Base-by-base conservation (phyloP, 2,329 filamentous ascomycete species). In the Penicillium sp. region DNA sequence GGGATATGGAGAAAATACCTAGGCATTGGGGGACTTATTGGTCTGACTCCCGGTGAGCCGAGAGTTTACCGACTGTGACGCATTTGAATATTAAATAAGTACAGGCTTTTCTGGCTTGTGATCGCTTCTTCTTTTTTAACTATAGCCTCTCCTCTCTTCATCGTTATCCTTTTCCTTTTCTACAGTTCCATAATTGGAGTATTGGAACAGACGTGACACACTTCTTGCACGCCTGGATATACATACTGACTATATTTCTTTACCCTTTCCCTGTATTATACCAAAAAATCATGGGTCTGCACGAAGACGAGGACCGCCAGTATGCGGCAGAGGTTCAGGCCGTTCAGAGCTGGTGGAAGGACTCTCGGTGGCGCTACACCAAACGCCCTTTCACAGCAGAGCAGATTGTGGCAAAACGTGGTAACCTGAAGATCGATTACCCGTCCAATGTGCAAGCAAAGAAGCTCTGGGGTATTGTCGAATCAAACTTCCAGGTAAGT, bases 351-450 rank as follows among this genome's bases (percentile, higher is more conserved):
- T 99, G 94, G 94, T 99, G 94, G 94, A 82, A 80, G 50, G 90
- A 95, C 67, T 85, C 91, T 54, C 84, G 94, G 81, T 99, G 94
- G 94, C 84, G 90, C 72, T 85, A 90, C 76, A 99, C 94, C 66
- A 92, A 89, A 79, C 84, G 94, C 55, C 87, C 94, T 25, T 99
- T 94, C 74, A 96, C 92, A 4, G 91, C 94, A 32, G 94, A 97
- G 81, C 90, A 96, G 78, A 97, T 99, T 70, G 94, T 96, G 60
- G 87, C 90, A 50, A 99, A 99, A 84, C 83, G 94, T 70, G 94
- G 94, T 55, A 92, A 89, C 69, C 79, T 99, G 67, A 90, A 88
- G 77, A 88, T 97, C 66, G 83, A 95, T 60, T 97, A 97, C 73
- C 88, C 94, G 21, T 94, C 92, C 78, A 96, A 95, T 74, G 79